Percentiles rank a stretch among this genome's conserved stretches.
phyloP scores from a whole-genome alignment of 805 yeast genomes.

The Vanderwaltozyma polyspora region DNA sequence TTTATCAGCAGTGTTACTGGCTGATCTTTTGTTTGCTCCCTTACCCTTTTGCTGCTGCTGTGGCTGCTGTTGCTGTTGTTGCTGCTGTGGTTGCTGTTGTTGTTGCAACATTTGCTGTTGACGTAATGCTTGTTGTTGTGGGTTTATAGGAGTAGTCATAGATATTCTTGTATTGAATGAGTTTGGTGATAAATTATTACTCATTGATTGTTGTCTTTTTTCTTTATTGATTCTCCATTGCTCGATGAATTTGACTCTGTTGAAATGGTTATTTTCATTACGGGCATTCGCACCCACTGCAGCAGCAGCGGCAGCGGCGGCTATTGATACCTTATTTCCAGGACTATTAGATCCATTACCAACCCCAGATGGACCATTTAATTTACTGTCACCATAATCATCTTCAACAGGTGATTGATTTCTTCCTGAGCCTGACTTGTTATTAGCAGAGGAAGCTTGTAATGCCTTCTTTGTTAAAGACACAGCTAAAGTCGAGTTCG shows the following conservation, averaged over 20 bases:
- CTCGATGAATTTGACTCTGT: constrained; percentile 80
- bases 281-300: constrained; percentile 27
- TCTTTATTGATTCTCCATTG: constrained; percentile 65
- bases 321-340: constrained; percentile 26
- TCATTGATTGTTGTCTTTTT: constrained; percentile 33
- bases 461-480: constrained; percentile 24
- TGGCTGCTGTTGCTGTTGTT: constrained; percentile 21
- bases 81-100: constrained; percentile 13
- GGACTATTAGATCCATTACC: constrained; percentile 5
- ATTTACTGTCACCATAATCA: constrained; percentile 1
- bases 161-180: constrained; percentile 25
- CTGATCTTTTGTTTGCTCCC: constrained; percentile 2
- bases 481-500: constrained; percentile 30
- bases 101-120: constrained; percentile 16
- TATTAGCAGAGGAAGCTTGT: not conserved
- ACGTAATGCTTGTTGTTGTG: constrained; percentile 25
- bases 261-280: constrained; percentile 49
- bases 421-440: not conserved
- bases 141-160: constrained; percentile 20
- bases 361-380: not conserved
- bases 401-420: not conserved
- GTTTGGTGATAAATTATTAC: constrained; percentile 16
- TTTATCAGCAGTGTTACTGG: constrained; percentile 9
- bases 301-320: constrained; percentile 30
- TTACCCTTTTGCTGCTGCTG: constrained; percentile 12